Base-by-base conservation (phyloP, 1,139 yeast genomes). In the Hemisphaericaspora subhashii region DNA sequence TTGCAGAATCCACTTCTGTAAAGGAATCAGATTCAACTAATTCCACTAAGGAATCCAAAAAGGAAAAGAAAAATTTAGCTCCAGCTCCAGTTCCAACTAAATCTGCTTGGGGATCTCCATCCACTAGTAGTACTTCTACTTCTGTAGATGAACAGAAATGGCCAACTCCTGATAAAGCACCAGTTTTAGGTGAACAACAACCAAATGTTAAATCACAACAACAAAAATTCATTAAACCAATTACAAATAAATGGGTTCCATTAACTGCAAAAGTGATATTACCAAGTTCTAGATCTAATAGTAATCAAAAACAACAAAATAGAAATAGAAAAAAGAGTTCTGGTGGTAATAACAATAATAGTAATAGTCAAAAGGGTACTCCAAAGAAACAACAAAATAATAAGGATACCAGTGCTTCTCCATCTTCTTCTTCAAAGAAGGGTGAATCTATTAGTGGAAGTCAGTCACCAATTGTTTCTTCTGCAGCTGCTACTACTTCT, bases 181-280 rank as follows among this genome's bases (percentile, higher is more conserved):
- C 43, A 37, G 17, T 40, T 21, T 40, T 43, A 26, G 48, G 44
- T 26, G 52, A 52, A 40, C 42, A 48, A 35, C 50, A 49, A 21
- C 48, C 45, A 14, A 35, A 51, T 9, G 48, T 50, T 24, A 50
- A 57, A 25, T 50, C 61, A 17, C 58, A 62, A 35, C 58, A 66
- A 15, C 76, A 75, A 45, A 74, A 81, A 50, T 68, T 70, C 50
- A 65, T 68, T 48, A 77, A 70, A 48, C 74, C 86, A 26, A 79
- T 83, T 47, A 80, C 82, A 49, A 89, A 84, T 53, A 87, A 87
- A 62, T 88, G 95, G 95, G 85, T 86, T 33, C 95, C 95, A n/a
- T 81, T 83, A 57, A 77, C 79, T 50, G 94, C 92, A 22, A 78
- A 83, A 46, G 83, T 85, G 39, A 79, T 77, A 37, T 69, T 77